Conservation (phyloP, 1,139 yeast genomes). For the Taphrina populina region DNA sequence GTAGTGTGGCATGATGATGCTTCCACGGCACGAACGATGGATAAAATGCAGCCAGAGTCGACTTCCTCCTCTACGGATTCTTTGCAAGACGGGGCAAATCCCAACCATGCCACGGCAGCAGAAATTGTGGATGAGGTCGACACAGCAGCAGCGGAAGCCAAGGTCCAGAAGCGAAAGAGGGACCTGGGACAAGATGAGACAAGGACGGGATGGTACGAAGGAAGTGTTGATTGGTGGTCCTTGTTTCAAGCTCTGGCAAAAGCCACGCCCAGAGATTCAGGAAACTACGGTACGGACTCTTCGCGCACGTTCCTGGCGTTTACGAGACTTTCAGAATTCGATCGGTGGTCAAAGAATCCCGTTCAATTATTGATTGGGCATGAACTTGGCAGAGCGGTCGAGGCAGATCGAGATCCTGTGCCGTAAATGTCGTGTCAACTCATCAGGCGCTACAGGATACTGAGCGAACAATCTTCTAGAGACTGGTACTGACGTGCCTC, state of each 20-base stretch:
- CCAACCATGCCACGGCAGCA: not conserved
- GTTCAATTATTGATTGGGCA: constrained; percentile 9
- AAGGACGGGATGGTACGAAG: constrained; percentile 11
- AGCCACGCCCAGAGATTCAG: constrained; percentile 7
- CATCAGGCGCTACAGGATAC: no score
- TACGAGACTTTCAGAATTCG: constrained; percentile 15
- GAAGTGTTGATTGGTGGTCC: constrained; percentile 14
- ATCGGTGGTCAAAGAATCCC: constrained; percentile 8
- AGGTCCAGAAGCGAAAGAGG: not conserved
- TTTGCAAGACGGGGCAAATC: not conserved
- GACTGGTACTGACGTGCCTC: no score
- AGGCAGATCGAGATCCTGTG: constrained; percentile 4
- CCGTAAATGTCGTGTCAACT: no score
- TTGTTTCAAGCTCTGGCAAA: constrained; percentile 4
- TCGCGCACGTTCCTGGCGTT: constrained; percentile 7
- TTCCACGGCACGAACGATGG: not conserved
- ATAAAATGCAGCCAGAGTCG: no score
- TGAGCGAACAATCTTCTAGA: no score
- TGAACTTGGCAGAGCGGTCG: constrained; percentile 4
- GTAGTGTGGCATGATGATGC: constrained; percentile 7
- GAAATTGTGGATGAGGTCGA: not conserved
- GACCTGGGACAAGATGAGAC: no score
- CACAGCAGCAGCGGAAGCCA: not conserved
- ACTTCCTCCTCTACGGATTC: not conserved
- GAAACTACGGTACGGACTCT: constrained; percentile 14